A percentile compares a stretch with the other conserved stretches of the same genome.
Conservation (phyloP, 73 alveolate genomes). For the Tetrahymena elliotti region DNA sequence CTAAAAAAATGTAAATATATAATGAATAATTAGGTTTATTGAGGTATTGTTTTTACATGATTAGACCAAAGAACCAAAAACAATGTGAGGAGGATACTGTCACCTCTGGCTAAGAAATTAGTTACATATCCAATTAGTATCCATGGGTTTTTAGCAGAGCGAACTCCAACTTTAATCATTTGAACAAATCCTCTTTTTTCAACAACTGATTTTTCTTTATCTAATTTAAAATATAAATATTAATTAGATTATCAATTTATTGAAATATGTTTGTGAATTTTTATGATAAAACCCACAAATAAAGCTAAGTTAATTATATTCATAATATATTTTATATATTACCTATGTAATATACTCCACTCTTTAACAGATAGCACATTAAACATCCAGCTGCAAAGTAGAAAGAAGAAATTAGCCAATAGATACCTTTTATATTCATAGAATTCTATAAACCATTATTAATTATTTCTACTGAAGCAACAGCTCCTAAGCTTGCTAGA, state of each 20-base stretch:
- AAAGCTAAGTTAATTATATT: too few relatives aligned
- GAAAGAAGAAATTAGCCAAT: background rate
- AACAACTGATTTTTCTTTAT: background rate
- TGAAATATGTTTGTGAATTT: background rate
- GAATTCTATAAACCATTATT: conserved; percentile 1
- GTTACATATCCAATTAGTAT: conserved; percentile 34
- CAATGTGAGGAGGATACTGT: conserved; percentile 18
- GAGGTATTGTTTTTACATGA: background rate
- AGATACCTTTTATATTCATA: background rate
- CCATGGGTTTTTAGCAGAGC: conserved; percentile 36
- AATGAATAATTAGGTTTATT: too few relatives aligned
- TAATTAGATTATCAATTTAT: background rate
- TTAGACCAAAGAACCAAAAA: conserved; percentile 36
- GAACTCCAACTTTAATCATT: conserved; percentile 20
- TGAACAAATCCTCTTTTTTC: background rate
- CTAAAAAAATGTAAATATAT: background rate
- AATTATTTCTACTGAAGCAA: conserved; percentile 28
- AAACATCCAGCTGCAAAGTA: background rate
- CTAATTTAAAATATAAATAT: background rate
- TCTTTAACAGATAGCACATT: background rate
- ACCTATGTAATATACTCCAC: background rate
- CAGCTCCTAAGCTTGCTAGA: conserved; percentile 40
- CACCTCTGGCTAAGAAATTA: conserved; percentile 44
- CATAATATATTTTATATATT: background rate
- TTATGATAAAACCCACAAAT: too few relatives aligned